A percentile compares a stretch with the other conserved stretches of the same genome.
phyloP scores from a whole-genome alignment of 306 rosid genomes.

The Datisca glomerata region DNA sequence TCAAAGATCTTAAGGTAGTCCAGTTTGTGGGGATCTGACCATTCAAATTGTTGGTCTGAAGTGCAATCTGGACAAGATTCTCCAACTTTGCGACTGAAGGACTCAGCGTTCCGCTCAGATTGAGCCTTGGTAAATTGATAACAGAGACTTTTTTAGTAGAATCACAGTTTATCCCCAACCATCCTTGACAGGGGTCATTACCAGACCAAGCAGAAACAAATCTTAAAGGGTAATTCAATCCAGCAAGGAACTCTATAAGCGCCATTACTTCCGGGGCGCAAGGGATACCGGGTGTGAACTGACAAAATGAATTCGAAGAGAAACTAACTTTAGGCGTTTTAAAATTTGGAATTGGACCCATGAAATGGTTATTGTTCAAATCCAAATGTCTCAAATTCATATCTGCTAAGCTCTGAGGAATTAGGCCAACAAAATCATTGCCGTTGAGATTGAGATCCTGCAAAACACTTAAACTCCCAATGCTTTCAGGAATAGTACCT shows the following conservation, averaged over 20 bases:
- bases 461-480: conserved; percentile 49
- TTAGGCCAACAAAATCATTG: conserved; percentile 59
- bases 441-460: conserved; percentile 68
- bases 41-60: conserved; percentile 39
- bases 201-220: conserved; percentile 58
- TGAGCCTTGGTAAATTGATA: conserved; percentile 48
- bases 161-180: conserved; percentile 72
- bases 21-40: conserved; percentile 64
- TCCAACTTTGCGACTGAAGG: conserved; percentile 63
- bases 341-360: conserved; percentile 81
- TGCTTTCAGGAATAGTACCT: conserved; percentile 55
- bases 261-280: conserved; percentile 70
- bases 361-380: conserved; percentile 70
- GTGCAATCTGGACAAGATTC: conserved; percentile 43
- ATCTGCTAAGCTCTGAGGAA: conserved; percentile 53
- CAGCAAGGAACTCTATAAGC: conserved; percentile 51
- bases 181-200: conserved; percentile 55
- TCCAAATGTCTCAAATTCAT: conserved; percentile 35
- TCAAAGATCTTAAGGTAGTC: conserved; percentile 47
- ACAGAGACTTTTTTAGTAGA: conserved; percentile 32
- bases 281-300: conserved; percentile 23
- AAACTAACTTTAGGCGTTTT: conserved; percentile 24
- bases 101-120: conserved; percentile 65
- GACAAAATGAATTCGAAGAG: conserved; percentile 44
- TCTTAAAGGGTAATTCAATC: conserved; percentile 50